A percentile compares a stretch with the other conserved stretches of the same genome.
phyloP scores from a whole-genome alignment of 495 filamentous ascomycete species.

The Neurospora sp. region DNA sequence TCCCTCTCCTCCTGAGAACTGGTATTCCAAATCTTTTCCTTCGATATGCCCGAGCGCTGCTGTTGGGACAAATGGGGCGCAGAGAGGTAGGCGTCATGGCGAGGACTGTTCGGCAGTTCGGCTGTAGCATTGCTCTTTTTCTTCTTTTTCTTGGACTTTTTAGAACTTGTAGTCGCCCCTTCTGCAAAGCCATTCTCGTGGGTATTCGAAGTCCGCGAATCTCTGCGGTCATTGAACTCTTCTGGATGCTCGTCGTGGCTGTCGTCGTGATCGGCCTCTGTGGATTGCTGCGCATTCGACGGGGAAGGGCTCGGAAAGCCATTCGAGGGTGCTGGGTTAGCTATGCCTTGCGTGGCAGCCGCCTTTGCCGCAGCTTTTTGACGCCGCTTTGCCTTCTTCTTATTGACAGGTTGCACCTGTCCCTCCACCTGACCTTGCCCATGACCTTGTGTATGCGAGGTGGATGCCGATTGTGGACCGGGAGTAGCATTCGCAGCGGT shows the following conservation, averaged over 20 bases:
- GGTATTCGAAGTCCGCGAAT: not conserved
- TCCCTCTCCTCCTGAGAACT: constrained; percentile 87
- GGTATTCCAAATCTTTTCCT: constrained; percentile 95
- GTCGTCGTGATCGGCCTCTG: constrained; percentile 18
- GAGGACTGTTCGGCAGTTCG: constrained; percentile 2
- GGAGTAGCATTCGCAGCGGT: constrained; percentile 20
- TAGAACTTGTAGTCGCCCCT: constrained; percentile 23
- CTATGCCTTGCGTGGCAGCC: constrained; percentile 36
- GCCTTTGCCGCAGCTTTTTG: constrained; percentile 68
- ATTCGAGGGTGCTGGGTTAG: constrained; percentile 23
- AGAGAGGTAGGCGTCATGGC: constrained; percentile 13
- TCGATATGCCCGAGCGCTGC: constrained; percentile 41
- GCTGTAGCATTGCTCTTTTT: constrained; percentile 24
- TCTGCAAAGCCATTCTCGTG: constrained; percentile 9
- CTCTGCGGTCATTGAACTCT: constrained; percentile 1
- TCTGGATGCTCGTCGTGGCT: constrained; percentile 17
- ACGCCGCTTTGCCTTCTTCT: constrained; percentile 85
- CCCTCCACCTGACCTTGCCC: constrained; percentile 7
- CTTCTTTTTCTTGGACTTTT: constrained; percentile 59
- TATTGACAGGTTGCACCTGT: constrained; percentile 51
- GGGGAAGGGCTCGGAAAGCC: constrained; percentile 28
- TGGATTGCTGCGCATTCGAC: constrained; percentile 21
- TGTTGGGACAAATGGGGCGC: constrained; percentile 16
- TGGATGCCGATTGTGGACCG: constrained; percentile 13
- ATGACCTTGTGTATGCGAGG: not conserved